phyloP scores from a whole-genome alignment of 805 yeast genomes.

The Aciculoconidium aculeatum region DNA sequence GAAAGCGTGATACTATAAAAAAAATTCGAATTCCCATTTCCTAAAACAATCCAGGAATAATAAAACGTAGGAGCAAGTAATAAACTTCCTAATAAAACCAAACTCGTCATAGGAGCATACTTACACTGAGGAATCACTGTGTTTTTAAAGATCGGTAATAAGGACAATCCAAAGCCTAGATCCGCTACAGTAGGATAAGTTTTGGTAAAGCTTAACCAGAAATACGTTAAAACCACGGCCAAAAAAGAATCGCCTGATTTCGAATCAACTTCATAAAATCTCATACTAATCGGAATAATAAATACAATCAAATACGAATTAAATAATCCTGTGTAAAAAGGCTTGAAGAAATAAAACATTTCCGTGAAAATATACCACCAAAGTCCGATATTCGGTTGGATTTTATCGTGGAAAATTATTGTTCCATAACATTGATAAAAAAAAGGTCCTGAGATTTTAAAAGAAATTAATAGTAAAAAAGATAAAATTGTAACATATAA shows the following conservation, averaged over 20 bases:
- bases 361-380: slow-evolving; percentile 99
- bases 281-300: slow-evolving; percentile 65
- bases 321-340: slow-evolving; percentile 80
- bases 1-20: slow-evolving; percentile 90
- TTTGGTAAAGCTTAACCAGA: slow-evolving; percentile 57
- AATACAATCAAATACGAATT: slow-evolving; percentile 66
- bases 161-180: slow-evolving; percentile 40
- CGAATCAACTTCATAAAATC: slow-evolving; percentile 39
- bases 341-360: slow-evolving; percentile 83
- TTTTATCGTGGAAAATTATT: slow-evolving; percentile 55
- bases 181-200: slow-evolving; percentile 87
- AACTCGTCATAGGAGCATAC: slow-evolving; percentile 39
- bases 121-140: slow-evolving; percentile 42
- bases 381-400: slow-evolving; percentile 85
- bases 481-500: slow-evolving; percentile 9
- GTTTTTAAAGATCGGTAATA: slow-evolving; percentile 39
- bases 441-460: slow-evolving; percentile 22
- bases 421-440: slow-evolving; percentile 44
- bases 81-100: slow-evolving; percentile 47
- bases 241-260: slow-evolving; percentile 48
- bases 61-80: slow-evolving; percentile 83
- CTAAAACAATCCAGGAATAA: slow-evolving; percentile 89
- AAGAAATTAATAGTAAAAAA: slow-evolving; percentile 18
- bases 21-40: slow-evolving; percentile 94
- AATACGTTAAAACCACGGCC: slow-evolving; percentile 39